Conservation (phyloP, 768 basidiomycete genomes). For the Cystofilobasidium capitatum region DNA sequence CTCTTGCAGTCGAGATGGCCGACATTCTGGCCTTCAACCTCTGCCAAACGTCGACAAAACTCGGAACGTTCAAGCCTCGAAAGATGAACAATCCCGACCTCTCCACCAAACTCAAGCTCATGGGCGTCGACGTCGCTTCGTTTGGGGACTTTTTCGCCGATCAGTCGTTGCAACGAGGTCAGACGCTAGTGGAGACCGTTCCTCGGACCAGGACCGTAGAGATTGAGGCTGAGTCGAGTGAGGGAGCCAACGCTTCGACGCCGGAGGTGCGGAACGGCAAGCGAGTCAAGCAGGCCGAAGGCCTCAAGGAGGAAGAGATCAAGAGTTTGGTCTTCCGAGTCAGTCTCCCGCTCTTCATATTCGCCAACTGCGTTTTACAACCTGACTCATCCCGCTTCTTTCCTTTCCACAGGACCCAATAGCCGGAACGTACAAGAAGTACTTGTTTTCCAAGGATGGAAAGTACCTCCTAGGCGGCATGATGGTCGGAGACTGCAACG, state of each 20-base stretch:
- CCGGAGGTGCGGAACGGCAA: constrained; percentile 10
- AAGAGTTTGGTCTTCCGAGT: constrained; percentile 52
- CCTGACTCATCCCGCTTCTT: neutral
- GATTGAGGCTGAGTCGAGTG: constrained; percentile 1
- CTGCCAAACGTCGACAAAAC: constrained; percentile 47
- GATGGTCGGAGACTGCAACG: constrained; percentile 52
- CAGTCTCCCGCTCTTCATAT: neutral
- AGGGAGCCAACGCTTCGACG: neutral
- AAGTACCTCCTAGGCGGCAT: constrained; percentile 64
- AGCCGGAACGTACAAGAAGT: constrained; percentile 62
- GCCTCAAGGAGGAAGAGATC: constrained; percentile 37
- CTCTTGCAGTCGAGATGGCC: constrained; percentile 54
- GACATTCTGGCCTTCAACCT: constrained; percentile 65
- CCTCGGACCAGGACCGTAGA: neutral
- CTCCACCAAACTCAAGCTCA: constrained; percentile 60
- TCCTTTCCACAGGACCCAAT: constrained; percentile 53
- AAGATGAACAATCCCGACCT: constrained; percentile 57
- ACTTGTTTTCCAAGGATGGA: constrained; percentile 62
- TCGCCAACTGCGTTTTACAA: too few species aligned
- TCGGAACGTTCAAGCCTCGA: constrained; percentile 43
- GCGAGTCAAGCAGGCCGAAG: constrained; percentile 11
- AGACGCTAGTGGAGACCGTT: constrained; percentile 29
- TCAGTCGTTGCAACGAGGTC: constrained; percentile 31
- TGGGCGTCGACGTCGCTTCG: constrained; percentile 56
- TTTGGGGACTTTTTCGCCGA: constrained; percentile 69